Base-by-base conservation (phyloP, 352 stramenopile genomes). In the Phytopythium litorale region DNA sequence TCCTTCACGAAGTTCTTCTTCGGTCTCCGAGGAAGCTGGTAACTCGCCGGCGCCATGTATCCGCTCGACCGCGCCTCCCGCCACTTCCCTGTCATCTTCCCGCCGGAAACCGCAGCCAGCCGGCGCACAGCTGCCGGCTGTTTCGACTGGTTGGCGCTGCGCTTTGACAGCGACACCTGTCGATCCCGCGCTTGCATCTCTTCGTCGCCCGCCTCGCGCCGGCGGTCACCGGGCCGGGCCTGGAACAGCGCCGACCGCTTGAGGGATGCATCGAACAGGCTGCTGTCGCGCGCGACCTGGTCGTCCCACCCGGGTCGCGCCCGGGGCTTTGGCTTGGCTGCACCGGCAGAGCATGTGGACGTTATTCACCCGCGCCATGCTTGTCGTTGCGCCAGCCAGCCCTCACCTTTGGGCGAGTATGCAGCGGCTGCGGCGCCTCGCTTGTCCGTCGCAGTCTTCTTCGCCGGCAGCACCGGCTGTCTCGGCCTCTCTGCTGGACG, bases 201-300 rank as follows among this genome's bases (percentile, higher is more conserved):
- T 30, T 81, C 63, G 0, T 45, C 21, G 12, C 62, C 21, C 5
- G 65, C 50, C 38, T 84, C 69, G 23, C 66, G 68, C 38, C 38
- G 70, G 11, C 73, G 76, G n/a, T 85, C 75, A 0, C 76, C 70
- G 0, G 74, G 59, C n/a, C 64, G 61, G 7, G 79, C 60, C 51
- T 81, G 72, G 48, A 89, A 91, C 13, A 91, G 59, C 13, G 67
- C 46, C 37, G 72, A 67, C 55, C 81, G 88, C 53, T 79, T 85
- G 16, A 91, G 67, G 1, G 75, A 74, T 32, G 53, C 38, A 35
- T 91, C 81, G 18, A 90, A 90, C 21, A 88, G 37, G 13, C 59
- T 66, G 15, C 61, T 30, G 4, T 49, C 40, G 33, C 69, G 62
- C 53, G 42, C 56, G 18, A 82, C 73, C 23, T 87, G 63, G 7